Conservation (phyloP, 2,329 filamentous ascomycete genomes). For the Aureobasidium sp. region DNA sequence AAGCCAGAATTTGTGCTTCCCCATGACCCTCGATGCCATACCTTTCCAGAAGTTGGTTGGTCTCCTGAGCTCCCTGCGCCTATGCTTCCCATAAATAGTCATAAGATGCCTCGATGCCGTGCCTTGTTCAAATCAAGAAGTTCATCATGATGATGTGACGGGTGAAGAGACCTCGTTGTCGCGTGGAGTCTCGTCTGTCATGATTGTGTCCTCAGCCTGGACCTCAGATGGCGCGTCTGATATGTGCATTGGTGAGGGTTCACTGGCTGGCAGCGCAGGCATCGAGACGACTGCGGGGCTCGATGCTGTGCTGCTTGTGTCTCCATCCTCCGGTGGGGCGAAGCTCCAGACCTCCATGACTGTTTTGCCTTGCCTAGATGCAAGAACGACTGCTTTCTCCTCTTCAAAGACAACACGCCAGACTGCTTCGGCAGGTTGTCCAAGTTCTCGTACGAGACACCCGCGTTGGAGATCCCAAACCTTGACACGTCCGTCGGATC, state of each 20-base stretch:
- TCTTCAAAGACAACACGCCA: conserved; percentile 98
- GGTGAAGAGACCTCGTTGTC: not conserved
- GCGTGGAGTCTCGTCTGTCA: not conserved
- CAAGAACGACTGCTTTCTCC: conserved; percentile 95
- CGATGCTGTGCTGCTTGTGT: not conserved
- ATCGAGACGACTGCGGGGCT: not conserved
- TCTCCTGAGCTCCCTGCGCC: conserved; percentile 4
- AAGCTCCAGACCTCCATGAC: conserved; percentile 75
- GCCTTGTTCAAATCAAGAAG: not conserved
- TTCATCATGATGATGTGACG: not conserved
- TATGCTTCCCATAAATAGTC: conserved; percentile 3
- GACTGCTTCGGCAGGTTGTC: conserved; percentile 84
- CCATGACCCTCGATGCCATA: not conserved
- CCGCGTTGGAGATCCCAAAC: conserved; percentile 96
- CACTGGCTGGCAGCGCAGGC: not conserved
- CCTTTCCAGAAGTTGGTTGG: not conserved
- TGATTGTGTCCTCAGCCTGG: conserved; percentile 1
- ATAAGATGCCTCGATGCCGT: not conserved
- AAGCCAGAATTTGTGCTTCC: not conserved
- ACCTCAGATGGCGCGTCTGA: conserved; percentile 1
- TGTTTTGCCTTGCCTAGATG: conserved; percentile 72
- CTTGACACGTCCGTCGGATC: conserved; percentile 94
- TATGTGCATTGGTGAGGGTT: conserved; percentile 7
- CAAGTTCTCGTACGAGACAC: conserved; percentile 81
- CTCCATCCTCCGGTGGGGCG: conserved; percentile 15